Evolutionary conservation across 2,329 filamentous ascomycete genomes (phyloP).

Genomic region (Arthrinium puccinioides): DNA sequence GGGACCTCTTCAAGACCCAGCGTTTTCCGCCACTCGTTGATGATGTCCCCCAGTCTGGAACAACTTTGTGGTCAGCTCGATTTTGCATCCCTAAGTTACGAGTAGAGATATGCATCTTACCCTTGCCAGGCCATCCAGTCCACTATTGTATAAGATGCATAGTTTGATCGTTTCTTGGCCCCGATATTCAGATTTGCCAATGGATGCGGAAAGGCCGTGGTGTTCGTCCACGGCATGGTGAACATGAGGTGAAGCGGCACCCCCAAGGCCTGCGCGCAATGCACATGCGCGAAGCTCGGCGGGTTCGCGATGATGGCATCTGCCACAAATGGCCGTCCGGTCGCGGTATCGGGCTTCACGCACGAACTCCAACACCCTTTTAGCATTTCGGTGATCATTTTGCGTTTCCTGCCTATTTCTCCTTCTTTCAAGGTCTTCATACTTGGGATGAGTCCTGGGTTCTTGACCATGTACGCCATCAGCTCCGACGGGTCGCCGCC

Average conservation of each 20-base stretch:
- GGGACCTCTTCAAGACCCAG: constrained; percentile 68
- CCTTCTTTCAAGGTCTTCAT: constrained; percentile 26
- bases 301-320: constrained; percentile 77
- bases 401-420: constrained; percentile 26
- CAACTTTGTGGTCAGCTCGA: too few species aligned
- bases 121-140: constrained; percentile 89
- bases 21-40: constrained; percentile 72
- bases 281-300: constrained; percentile 69
- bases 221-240: constrained; percentile 85
- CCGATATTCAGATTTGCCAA: constrained; percentile 74
- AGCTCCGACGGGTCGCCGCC: constrained; percentile 69
- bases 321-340: constrained; percentile 64
- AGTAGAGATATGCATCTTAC: constrained; percentile 2
- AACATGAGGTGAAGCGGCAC: constrained; percentile 83
- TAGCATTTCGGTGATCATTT: constrained; percentile 69
- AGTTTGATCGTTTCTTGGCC: constrained; percentile 73
- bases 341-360: constrained; percentile 52
- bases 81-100: too few species aligned
- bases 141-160: constrained; percentile 70
- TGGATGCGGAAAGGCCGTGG: constrained; percentile 73
- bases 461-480: constrained; percentile 54
- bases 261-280: constrained; percentile 67
- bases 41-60: constrained; percentile 67
- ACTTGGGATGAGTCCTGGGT: constrained; percentile 29
- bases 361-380: constrained; percentile 82